Evolutionary conservation across 176 grass and related monocot genomes (phyloP).

Genomic region (Phragmites australis): DNA sequence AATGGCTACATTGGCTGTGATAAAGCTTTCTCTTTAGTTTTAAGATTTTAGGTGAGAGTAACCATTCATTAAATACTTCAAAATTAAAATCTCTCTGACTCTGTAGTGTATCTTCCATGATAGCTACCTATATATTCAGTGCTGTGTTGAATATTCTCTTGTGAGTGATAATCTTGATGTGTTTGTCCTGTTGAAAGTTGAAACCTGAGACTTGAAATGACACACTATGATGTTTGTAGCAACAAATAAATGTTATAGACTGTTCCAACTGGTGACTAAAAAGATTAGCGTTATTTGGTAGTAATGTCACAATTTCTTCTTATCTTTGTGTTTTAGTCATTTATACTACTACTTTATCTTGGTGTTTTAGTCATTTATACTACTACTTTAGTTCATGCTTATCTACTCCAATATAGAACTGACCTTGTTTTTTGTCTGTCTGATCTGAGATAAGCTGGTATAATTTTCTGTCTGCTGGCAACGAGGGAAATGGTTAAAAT

Average conservation of each 20-base stretch:
- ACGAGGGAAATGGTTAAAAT: neutral
- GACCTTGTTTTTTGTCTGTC: neutral
- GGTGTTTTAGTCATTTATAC: neutral
- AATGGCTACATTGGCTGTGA: neutral
- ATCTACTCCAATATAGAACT: neutral
- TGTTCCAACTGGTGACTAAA: neutral
- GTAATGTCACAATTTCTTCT: neutral
- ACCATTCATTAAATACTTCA: neutral
- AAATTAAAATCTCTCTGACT: neutral
- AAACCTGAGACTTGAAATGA: neutral
- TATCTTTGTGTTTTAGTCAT: neutral
- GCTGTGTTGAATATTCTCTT: slow-evolving; percentile 1
- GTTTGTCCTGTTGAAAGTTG: slow-evolving; percentile 2
- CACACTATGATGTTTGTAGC: slow-evolving; percentile 1
- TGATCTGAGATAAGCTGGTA: slow-evolving; percentile 7
- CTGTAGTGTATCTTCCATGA: slow-evolving; percentile 8
- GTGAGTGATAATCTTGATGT: neutral
- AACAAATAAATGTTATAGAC: slow-evolving; percentile 19
- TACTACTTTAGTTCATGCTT: neutral
- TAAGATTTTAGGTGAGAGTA: neutral
- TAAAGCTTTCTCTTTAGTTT: neutral
- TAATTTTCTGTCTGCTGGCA: neutral
- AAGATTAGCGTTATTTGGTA: neutral
- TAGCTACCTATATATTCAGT: slow-evolving; percentile 8
- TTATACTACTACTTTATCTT: neutral